Percentiles rank a stretch among this genome's conserved stretches.
Conservation (phyloP, 441 rosid genomes). For the Cnidoscolus chayamansa region DNA sequence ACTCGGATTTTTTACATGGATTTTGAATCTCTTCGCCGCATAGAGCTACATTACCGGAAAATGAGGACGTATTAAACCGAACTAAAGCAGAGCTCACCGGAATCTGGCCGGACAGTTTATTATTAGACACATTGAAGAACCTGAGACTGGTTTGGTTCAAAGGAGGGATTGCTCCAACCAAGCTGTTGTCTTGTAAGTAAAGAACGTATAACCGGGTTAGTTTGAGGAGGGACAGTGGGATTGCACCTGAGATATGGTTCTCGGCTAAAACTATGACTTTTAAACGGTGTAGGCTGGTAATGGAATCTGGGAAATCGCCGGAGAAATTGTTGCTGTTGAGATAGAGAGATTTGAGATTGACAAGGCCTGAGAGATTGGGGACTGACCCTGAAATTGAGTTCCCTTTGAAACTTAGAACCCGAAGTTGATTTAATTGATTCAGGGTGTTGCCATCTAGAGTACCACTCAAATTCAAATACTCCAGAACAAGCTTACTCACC, state of each 20-base stretch:
- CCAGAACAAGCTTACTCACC: constrained; percentile 76
- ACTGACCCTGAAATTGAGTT: constrained; percentile 71
- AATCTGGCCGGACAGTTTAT: constrained; percentile 61
- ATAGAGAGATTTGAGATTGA: constrained; percentile 68
- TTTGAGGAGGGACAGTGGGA: constrained; percentile 51
- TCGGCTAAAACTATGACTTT: constrained; percentile 53
- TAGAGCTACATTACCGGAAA: constrained; percentile 46
- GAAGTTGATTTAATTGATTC: constrained; percentile 66
- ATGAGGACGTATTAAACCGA: constrained; percentile 68
- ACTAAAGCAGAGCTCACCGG: constrained; percentile 58
- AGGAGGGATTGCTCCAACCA: constrained; percentile 60
- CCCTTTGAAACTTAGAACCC: constrained; percentile 80
- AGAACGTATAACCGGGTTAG: constrained; percentile 57
- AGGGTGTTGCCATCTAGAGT: constrained; percentile 40
- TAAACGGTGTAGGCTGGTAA: constrained; percentile 59
- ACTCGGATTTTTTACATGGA: constrained; percentile 34
- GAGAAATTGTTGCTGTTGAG: constrained; percentile 67
- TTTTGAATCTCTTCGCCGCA: constrained; percentile 70
- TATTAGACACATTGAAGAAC: constrained; percentile 70
- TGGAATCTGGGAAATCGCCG: constrained; percentile 58
- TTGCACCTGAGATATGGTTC: constrained; percentile 55
- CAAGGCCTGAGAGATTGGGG: constrained; percentile 56
- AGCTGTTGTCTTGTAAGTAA: constrained; percentile 51
- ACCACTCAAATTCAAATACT: constrained; percentile 60
- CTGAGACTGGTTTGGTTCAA: constrained; percentile 69